Evolutionary conservation across 257 asterid species (phyloP).

Genomic region (Penstemon davidsonii): DNA sequence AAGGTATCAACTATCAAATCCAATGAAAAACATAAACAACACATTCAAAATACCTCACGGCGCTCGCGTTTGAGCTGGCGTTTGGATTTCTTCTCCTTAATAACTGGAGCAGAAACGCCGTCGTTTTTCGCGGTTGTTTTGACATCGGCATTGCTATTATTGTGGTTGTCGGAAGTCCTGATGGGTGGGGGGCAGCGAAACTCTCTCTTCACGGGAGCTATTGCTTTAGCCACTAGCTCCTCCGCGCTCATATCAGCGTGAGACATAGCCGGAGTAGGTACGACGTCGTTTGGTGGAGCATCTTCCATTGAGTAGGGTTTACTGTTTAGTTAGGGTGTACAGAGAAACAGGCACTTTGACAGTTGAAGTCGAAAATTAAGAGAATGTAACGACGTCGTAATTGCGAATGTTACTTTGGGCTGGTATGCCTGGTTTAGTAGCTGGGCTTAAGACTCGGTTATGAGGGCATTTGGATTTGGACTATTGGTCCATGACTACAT

Average conservation of each 20-base stretch:
- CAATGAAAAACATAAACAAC: neutral
- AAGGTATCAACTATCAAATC: constrained; percentile 1
- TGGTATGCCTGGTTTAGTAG: neutral
- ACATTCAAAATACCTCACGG: constrained; percentile 45
- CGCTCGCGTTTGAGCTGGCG: constrained; percentile 96
- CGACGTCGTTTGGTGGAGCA: constrained; percentile 18
- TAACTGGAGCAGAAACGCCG: constrained; percentile 38
- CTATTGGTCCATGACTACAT: too few relatives aligned
- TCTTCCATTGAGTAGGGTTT: constrained; percentile 53
- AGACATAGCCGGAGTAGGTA: constrained; percentile 3
- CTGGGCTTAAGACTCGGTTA: neutral
- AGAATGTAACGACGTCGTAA: constrained; percentile 23
- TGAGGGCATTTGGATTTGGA: neutral
- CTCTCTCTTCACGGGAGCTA: constrained; percentile 76
- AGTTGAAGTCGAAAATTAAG: neutral
- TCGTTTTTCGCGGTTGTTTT: constrained; percentile 27
- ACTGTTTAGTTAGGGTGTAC: constrained; percentile 33
- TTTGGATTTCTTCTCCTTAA: constrained; percentile 86
- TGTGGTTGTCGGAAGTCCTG: constrained; percentile 30
- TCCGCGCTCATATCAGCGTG: constrained; percentile 35
- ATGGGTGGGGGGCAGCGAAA: constrained; percentile 72
- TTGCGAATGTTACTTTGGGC: neutral
- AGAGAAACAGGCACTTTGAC: too few relatives aligned
- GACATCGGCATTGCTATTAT: constrained; percentile 25
- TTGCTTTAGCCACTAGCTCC: constrained; percentile 81